Evolutionary conservation across 148 eudicot species (phyloP), one percentile per base, ranked within the genome.

Genomic region (Spergularia bocconei): DNA sequence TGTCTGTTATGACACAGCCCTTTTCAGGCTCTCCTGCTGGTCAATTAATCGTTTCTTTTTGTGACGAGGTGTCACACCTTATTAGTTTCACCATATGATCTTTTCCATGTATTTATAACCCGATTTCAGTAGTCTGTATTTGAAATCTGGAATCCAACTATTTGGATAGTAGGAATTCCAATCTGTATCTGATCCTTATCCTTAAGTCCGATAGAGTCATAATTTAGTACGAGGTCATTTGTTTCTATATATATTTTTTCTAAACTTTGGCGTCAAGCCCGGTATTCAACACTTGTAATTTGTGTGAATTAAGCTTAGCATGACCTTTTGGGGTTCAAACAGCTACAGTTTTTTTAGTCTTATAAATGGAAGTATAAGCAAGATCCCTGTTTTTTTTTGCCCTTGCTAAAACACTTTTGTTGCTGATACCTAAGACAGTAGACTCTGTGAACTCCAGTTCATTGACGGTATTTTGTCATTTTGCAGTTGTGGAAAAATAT

Each of bases 401-500:
- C 36, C 33, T 17, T 54, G 65, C 13, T 54, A 53, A 19, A 15
- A 21, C 36, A 19, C 41, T 57, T 41, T 13, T 36, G 64, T 71
- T 17, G 20, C 48, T 21, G 23, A 14, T 15, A 39, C 19, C 48
- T 3, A 12, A 36, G 25, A 50, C 57, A 57, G 13, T 62, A 25
- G 54, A 56, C 4, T 33, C 20, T 7, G 38, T 13, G 21, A 23
- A 17, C 8, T 66, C 48, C 53, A 65, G 60, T 20, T 74, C 70
- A 78, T 76, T 81, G 48, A 87, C 69, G 55, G 73, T 48, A 39
- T 69, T 77, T 50, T 38, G 44, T 67, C 71, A 77, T 78, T 51
- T 81, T 67, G 74, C 88, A 90, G 96, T 74, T 90, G 19, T 90
- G 92, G 90, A 86, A 72, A 66, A 86, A 85, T 72, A 63, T 88